Base-by-base conservation (phyloP, 2,329 filamentous ascomycete genomes). In the Escovopsis sp. region DNA sequence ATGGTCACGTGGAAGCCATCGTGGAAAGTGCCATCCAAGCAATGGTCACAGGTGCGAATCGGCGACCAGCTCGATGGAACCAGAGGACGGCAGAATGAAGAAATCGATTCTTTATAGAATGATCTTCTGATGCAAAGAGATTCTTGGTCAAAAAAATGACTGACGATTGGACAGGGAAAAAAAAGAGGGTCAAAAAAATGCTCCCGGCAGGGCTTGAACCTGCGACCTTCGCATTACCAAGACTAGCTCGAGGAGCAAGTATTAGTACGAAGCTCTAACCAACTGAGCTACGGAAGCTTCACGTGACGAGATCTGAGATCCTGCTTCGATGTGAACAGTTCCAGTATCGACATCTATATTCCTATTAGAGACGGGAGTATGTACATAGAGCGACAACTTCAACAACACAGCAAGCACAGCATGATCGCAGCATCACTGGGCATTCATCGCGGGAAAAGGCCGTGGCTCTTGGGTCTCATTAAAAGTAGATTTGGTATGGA, bases 201-300 rank as follows among this genome's bases (percentile, higher is more conserved):
- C 38, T 40, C 38, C 38, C 38, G 38, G 38, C 38, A 40, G 38
- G 38, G 38, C 38, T 40, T 40, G 38, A 40, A 40, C 38, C 38
- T 40, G 38, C 38, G 38, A 40, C 38, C 38, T 40, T 33, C 38
- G 38, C 38, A 40, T 40, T 40, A 40, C 38, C 26, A 33, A 40
- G 26, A 26, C 28, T 40, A 9, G 15, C 19, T 26, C 23, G 28
- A 32, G 28, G 23, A 32, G 28, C 28, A 11, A 32, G 11, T 32
- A 32, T 32, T 32, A 32, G 28, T 32, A 32, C 28, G 28, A 32
- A 32, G 28, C 28, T 32, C 28, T 32, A 32, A 32, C 28, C 28
- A 32, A 32, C 28, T 32, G 28, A 32, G 28, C 28, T 32, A 32
- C 28, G 28, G 28, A 32, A 32, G 28, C 28, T 32, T 4, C 23